Evolutionary conservation across 139 green algal genomes (phyloP).

Genomic region (Chlorella sp.): DNA sequence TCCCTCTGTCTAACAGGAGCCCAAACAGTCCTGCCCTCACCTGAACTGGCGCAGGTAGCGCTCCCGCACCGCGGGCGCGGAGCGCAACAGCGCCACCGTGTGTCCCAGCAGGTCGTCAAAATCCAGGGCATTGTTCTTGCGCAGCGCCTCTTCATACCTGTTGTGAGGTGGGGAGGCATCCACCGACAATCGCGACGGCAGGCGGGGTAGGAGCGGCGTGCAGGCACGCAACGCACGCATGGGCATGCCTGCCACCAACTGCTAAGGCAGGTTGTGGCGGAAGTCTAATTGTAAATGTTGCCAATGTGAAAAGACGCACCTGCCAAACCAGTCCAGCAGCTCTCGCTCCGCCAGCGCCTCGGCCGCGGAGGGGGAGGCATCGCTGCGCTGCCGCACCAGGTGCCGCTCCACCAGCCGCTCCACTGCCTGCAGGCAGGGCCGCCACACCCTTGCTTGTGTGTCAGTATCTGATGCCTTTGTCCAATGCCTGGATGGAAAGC

Average conservation of each 20-base stretch:
- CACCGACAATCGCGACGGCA: no score
- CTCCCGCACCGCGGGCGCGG: background rate
- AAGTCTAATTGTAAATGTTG: no score
- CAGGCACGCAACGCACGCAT: no score
- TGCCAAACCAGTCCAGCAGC: conserved; percentile 16
- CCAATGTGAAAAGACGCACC: no score
- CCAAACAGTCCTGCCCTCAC: background rate
- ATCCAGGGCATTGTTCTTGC: conserved; percentile 33
- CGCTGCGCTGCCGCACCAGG: background rate
- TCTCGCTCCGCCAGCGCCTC: background rate
- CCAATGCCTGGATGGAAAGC: no score
- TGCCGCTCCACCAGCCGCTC: background rate
- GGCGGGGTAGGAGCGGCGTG: no score
- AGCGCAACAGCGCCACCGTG: conserved; percentile 37
- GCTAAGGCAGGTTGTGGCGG: no score
- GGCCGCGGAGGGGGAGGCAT: no score
- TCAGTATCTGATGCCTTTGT: no score
- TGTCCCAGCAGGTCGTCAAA: conserved; percentile 59
- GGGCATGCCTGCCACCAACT: no score
- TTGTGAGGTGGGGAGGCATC: background rate
- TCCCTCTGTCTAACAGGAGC: no score
- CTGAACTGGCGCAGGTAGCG: conserved; percentile 14
- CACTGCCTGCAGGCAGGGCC: background rate
- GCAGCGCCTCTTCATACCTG: conserved; percentile 17
- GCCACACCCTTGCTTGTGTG: no score